A percentile compares a stretch with the other conserved stretches of the same genome.
Conservation (phyloP, 345 rosid species). For the Pistacia vera region DNA sequence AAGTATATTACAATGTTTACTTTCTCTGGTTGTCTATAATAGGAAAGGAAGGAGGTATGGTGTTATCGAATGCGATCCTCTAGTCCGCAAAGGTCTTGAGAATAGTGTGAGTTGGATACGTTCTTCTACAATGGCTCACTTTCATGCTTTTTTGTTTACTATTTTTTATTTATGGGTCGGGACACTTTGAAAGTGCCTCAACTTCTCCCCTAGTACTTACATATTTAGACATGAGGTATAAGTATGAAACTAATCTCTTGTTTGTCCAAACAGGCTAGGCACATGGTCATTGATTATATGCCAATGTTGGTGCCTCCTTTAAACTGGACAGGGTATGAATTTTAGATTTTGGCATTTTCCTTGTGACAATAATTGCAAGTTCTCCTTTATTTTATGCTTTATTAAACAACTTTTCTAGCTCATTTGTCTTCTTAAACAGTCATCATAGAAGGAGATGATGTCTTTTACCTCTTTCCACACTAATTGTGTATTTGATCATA, state of each 20-base stretch:
- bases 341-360: conserved; percentile 16
- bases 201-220: conserved; percentile 4
- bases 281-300: conserved; percentile 98
- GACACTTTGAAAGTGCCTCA: no score
- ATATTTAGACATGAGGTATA: conserved; percentile 14
- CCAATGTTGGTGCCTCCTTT: conserved; percentile 95
- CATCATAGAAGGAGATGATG: not conserved
- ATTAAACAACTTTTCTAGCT: conserved; percentile 8
- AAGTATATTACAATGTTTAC: conserved; percentile 8
- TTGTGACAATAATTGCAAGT: not conserved
- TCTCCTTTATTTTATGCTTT: conserved; percentile 7
- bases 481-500: not conserved
- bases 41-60: conserved; percentile 94
- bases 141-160: conserved; percentile 7
- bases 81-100: conserved; percentile 82
- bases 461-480: not conserved
- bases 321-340: conserved; percentile 92
- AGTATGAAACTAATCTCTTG: conserved; percentile 25
- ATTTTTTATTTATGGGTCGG: not conserved
- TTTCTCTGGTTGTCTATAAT: conserved; percentile 26
- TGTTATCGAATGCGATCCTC: conserved; percentile 90
- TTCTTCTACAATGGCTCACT: not conserved
- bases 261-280: conserved; percentile 73
- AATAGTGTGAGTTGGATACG: conserved; percentile 65
- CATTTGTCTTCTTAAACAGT: not conserved